These are phyloP conservation scores for Histomonas meleagridis DNA, from an alignment of 208 protist species.

Conservation along the genomic window DNA sequence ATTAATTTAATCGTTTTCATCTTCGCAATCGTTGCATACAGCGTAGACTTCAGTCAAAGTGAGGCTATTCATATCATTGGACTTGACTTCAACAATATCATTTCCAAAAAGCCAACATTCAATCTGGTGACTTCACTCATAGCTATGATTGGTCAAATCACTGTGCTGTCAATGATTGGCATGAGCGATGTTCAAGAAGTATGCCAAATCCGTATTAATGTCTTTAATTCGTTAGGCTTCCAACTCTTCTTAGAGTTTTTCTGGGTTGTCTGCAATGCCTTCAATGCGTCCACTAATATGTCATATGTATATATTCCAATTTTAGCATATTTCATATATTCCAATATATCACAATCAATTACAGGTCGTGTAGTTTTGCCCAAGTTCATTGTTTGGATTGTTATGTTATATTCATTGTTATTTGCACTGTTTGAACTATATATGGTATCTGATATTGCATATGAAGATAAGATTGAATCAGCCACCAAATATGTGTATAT, in stretches of 20 bases:
- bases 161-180: not conserved
- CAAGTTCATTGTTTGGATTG: not conserved
- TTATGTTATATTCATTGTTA: not conserved
- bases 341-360: not conserved
- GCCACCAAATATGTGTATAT: not conserved
- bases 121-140: not conserved
- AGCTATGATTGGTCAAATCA: not conserved
- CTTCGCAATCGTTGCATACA: not conserved
- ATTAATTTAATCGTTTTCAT: not conserved
- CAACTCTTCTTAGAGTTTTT: not conserved
- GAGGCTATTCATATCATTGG: not conserved
- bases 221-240: not conserved
- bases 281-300: not conserved
- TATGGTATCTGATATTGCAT: not conserved
- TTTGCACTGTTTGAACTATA: not conserved
- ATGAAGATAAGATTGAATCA: not conserved
- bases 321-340: not conserved
- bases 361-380: too few relatives aligned
- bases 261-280: not conserved
- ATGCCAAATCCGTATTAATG: not conserved
- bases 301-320: not conserved
- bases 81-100: not conserved
- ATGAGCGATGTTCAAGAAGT: not conserved
- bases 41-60: too few relatives aligned
- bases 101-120: not conserved